A percentile compares a stretch with the other conserved stretches of the same genome.
These are phyloP conservation scores for Magnaporthiopsis poae DNA, from an alignment of 2,329 filamentous ascomycete genomes.

Conservation along the genomic window DNA sequence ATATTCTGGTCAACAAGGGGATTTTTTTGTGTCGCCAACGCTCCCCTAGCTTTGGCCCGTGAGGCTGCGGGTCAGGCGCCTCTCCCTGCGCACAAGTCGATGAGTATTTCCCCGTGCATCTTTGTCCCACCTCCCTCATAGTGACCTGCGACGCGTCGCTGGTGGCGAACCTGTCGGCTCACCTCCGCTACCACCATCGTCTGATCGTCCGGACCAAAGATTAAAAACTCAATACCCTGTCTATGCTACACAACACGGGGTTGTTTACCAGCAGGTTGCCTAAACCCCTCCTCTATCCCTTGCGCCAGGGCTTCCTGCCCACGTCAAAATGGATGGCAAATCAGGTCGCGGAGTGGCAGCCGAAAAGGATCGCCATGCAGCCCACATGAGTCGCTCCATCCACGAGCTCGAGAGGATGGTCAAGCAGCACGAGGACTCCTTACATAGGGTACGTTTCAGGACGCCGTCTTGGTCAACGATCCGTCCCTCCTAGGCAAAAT, in stretches of 20 bases:
- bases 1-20: neutral
- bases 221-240: neutral
- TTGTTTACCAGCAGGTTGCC: neutral
- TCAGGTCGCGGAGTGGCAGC: neutral
- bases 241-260: neutral
- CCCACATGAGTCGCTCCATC: conserved; percentile 56
- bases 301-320: neutral
- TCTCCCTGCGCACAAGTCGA: neutral
- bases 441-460: conserved; percentile 31
- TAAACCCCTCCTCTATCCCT: neutral
- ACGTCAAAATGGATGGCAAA: neutral
- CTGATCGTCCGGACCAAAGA: neutral
- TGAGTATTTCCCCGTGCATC: neutral
- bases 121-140: neutral
- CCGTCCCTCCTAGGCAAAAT: neutral
- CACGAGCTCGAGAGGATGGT: conserved; percentile 53
- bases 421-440: conserved; percentile 40
- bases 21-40: neutral
- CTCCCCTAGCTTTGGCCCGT: neutral
- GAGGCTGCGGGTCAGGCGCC: neutral
- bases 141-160: neutral
- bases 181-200: neutral
- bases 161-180: neutral
- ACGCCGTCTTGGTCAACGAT: neutral
- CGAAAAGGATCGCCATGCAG: conserved; percentile 30